Base-by-base conservation (phyloP, 148 eudicot species). In the Amaranthus hypochondriacus region DNA sequence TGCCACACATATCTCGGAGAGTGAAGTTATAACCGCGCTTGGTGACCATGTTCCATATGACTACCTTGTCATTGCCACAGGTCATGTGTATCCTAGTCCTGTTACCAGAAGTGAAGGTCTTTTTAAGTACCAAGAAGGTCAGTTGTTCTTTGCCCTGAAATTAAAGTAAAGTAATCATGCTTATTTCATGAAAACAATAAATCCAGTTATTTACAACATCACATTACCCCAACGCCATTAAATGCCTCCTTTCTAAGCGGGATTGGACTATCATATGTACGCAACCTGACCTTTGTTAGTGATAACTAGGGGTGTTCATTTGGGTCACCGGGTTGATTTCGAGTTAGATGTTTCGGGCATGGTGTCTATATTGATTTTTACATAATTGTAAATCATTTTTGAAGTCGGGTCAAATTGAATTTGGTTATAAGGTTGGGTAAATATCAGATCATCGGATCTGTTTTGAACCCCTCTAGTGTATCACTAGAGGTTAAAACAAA, bases 31-130 rank as follows among this genome's bases (percentile, higher is more conserved):
- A 39, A 87, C 88, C 28, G 77, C 72, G 48, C 57, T 79, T 1
- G 90, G 88, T 50, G 58, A 58, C 48, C 18, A 1, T 50, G 50
- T 85, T 68, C 78, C 72, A 0, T 87, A 85, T 68, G 87, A 87
- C 68, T 87, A 83, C 76, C 82, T 85, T 68, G 80, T 85, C 1
- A 68, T 87, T 18, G 90, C 90, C 62, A 78, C 90, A 2, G 90
- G 90, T 6, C 88, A 87, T 62, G 76, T 70, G 43, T 64, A 80
- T 51, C 43, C 61, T 59, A 71, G 66, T 72, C 77, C 83, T 11
- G 50, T 42, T 1, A 70, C 85, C 39, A 83, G 76, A 80, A 62
- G 7, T 47, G 87, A 81, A 51, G 62, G 73, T 74, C 75, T 87
- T 48, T 56, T 18, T 14, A 28, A 77, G 66, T 87, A 79, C 64